A percentile compares a stretch with the other conserved stretches of the same genome.
Conservation (phyloP, 2,329 filamentous ascomycete genomes). For the Aspergillus sojae region DNA sequence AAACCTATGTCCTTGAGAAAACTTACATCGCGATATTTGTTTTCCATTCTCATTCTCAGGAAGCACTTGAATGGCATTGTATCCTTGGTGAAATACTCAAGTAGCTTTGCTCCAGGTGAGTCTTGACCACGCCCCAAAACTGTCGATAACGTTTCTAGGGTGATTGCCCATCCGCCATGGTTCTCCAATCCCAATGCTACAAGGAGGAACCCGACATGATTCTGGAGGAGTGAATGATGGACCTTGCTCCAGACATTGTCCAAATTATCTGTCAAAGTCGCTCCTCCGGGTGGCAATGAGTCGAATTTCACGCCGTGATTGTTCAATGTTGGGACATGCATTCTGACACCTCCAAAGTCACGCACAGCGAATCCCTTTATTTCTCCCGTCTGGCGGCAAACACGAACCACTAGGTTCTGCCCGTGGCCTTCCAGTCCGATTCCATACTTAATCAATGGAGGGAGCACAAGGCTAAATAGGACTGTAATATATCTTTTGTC, state of each 20-base stretch:
- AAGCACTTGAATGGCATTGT: slow-evolving; percentile 26
- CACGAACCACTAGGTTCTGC: slow-evolving; percentile 22
- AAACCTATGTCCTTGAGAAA: neutral
- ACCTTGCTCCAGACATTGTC: slow-evolving; percentile 20
- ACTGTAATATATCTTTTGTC: slow-evolving; percentile 16
- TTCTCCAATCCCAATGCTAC: slow-evolving; percentile 14
- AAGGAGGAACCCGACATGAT: slow-evolving; percentile 18
- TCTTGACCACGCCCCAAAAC: slow-evolving; percentile 4
- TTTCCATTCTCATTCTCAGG: slow-evolving; percentile 22
- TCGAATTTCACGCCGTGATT: slow-evolving; percentile 14
- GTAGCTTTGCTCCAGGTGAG: slow-evolving; percentile 4
- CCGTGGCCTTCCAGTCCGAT: slow-evolving; percentile 50
- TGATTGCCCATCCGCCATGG: slow-evolving; percentile 21
- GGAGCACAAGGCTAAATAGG: slow-evolving; percentile 18
- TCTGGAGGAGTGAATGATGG: slow-evolving; percentile 23
- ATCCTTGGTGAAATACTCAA: slow-evolving; percentile 18
- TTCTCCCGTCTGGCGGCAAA: slow-evolving; percentile 16
- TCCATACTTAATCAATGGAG: slow-evolving; percentile 19
- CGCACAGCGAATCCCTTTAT: slow-evolving; percentile 25
- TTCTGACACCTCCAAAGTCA: slow-evolving; percentile 23
- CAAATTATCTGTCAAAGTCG: slow-evolving; percentile 14
- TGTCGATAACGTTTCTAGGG: slow-evolving; percentile 8
- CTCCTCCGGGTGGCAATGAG: slow-evolving; percentile 6
- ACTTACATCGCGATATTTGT: slow-evolving; percentile 23
- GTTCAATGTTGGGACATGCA: slow-evolving; percentile 19